Conservation (phyloP, 2,329 filamentous ascomycete species). For the Trichoderma brevicompactum region DNA sequence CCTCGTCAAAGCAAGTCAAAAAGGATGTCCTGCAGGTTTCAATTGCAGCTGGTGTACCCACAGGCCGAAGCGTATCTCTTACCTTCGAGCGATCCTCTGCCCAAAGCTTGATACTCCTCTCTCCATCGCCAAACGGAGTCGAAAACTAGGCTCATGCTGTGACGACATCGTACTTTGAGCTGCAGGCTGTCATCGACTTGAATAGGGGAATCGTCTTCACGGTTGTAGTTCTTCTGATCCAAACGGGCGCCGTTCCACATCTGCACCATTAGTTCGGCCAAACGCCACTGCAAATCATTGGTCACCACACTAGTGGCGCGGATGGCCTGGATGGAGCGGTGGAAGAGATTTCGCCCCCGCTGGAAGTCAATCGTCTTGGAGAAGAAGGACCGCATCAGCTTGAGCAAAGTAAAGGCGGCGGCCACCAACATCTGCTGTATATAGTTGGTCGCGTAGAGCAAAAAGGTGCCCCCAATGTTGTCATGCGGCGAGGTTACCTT, state of each 20-base stretch:
- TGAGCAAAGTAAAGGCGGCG: conserved; percentile 75
- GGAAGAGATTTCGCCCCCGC: conserved; percentile 69
- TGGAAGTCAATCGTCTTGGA: conserved; percentile 71
- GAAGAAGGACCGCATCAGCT: conserved; percentile 78
- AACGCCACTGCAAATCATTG: conserved; percentile 78
- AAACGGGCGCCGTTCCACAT: conserved; percentile 76
- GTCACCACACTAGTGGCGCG: conserved; percentile 73
- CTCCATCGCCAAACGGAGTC: conserved; percentile 87
- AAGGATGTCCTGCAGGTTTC: conserved; percentile 20
- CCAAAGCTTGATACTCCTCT: conserved; percentile 75
- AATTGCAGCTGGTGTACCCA: conserved; percentile 28
- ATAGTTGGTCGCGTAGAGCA: conserved; percentile 73
- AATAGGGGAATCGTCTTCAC: conserved; percentile 54
- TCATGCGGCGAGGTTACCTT: conserved; percentile 53
- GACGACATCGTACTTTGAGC: conserved; percentile 79
- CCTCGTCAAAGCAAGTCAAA: conserved; percentile 35
- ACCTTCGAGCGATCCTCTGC: conserved; percentile 73
- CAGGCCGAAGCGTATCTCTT: conserved; percentile 44
- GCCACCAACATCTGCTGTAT: conserved; percentile 87
- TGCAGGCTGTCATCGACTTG: conserved; percentile 72
- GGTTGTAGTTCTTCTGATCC: conserved; percentile 53
- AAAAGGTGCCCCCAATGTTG: conserved; percentile 55
- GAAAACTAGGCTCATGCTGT: conserved; percentile 84
- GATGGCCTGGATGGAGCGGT: conserved; percentile 71
- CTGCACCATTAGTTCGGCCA: conserved; percentile 85